These are phyloP conservation scores for Fermentozyma sake DNA, from an alignment of 1,139 yeast species.

Conservation along the genomic window DNA sequence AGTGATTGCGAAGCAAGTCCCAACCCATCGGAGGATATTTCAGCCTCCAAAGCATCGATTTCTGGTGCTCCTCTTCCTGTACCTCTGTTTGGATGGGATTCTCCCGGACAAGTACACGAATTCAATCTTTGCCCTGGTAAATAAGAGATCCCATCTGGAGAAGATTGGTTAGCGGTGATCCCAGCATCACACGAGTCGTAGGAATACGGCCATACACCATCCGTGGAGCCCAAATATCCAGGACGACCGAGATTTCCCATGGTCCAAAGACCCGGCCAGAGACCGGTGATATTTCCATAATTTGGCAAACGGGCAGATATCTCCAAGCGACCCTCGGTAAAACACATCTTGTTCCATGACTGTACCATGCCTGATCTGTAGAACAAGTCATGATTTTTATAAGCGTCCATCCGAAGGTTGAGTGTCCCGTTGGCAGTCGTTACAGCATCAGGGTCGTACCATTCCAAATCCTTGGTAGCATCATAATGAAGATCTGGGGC, in stretches of 20 bases:
- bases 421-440: slow-evolving; percentile 25
- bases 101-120: slow-evolving; percentile 22
- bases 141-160: slow-evolving; percentile 28
- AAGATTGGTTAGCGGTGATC: slow-evolving; percentile 27
- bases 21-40: slow-evolving; percentile 11
- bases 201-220: slow-evolving; percentile 30
- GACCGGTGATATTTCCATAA: slow-evolving; percentile 24
- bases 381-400: slow-evolving; percentile 22
- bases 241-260: slow-evolving; percentile 29
- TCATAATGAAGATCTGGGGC: slow-evolving; percentile 25
- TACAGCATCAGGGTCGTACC: slow-evolving; percentile 32
- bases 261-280: slow-evolving; percentile 32
- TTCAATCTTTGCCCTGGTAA: slow-evolving; percentile 26
- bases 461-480: slow-evolving; percentile 28
- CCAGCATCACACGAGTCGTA: slow-evolving; percentile 30
- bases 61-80: slow-evolving; percentile 28
- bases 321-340: slow-evolving; percentile 23
- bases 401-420: slow-evolving; percentile 23
- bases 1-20: slow-evolving; percentile 27
- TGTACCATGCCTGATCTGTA: slow-evolving; percentile 30
- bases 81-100: slow-evolving; percentile 25
- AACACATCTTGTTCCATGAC: slow-evolving; percentile 26
- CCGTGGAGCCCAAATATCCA: slow-evolving; percentile 23
- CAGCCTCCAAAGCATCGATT: slow-evolving; percentile 26
- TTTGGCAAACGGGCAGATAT: slow-evolving; percentile 22